Base-by-base conservation (phyloP, 176 grass and related monocot genomes). In the Guadua angustifolia region DNA sequence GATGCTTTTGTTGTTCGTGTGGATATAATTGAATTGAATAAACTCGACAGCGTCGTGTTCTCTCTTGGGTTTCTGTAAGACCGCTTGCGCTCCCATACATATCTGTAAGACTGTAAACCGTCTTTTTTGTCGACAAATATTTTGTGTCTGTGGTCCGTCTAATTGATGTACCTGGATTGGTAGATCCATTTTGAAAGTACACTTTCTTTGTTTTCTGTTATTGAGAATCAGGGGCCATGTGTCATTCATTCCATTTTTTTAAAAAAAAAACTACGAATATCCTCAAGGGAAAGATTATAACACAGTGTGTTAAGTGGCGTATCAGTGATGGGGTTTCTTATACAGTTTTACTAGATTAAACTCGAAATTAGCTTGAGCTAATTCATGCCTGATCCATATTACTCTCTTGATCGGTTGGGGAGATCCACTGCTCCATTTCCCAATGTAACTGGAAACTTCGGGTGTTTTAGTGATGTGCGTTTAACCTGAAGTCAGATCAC, bases 131-230 rank as follows among this genome's bases (percentile, higher is more conserved):
- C 0, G 1, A 63, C 57, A 38, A 39, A 63, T 74, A 17, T 35
- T 82, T 9, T 51, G 36, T 21, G 1, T 57, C 2, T 29, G 36
- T 26, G 51, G n/a, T n/a, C n/a, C n/a, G 47, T 71, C 19, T 26
- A 47, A 53, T 35, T 47, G 19, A 35, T 79, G 38, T 60, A 33
- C 0, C 8, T 63, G 32, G 10, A 63, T 50, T 4, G 14, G 33
- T 35, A 64, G 2, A 18, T 42, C 43, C 5, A 51, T 45, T 45
- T 77, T 79, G 11, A 9, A 52, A 58, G 36, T 16, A 58, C 13
- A 81, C 13, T 55, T 81, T 24, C 40, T 59, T 43, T 4, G 15
- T 58, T 81, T 81, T 57, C n/a, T 70, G 16, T 32, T 59, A 71
- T 6, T 33, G 1, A 69, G 65, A 55, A 69, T 16, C 47, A 6